Base-by-base conservation (phyloP, 2,329 filamentous ascomycete genomes). In the Pseudogymnoascus sp. region DNA sequence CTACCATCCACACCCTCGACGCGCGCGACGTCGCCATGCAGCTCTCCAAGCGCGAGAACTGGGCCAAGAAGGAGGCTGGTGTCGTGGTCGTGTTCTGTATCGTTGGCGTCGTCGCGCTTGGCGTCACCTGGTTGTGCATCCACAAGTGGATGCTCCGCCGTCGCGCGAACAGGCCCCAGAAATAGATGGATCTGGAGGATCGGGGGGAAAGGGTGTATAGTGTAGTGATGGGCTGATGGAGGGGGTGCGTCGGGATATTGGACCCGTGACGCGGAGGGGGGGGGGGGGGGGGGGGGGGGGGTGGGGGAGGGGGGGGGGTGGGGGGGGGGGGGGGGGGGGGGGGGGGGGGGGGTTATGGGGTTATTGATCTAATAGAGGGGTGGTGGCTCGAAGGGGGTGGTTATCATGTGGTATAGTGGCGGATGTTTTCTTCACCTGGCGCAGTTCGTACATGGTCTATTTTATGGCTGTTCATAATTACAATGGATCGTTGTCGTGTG, bases 81-180 rank as follows among this genome's bases (percentile, higher is more conserved):
- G 83, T 86, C 66, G 78, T 87, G 61, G 76, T 86, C 67, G 85
- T 87, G 64, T 85, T 87, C 74, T 79, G 76, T 73, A 83, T 87
- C 68, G 77, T 86, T 73, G 82, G 82, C 70, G 69, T 84, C 65
- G 81, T 87, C 67, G 78, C 66, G 40, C 63, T 80, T 65, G 79
- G 83, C 26, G 71, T 87, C 60, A 66, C 80, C 63, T 69, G 71
- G 60, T 76, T 87, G 42, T 80, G 81, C 71, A 69, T 82, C 66
- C 77, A 78, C 67, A 78, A 80, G 66, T 76, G 73, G 70, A 72
- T 80, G 64, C 70, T 72, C 8, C 68, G 71, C 40, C 69, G 68
- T 47, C 64, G 63, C 40, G 64, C 64, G n/a, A 54, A 54, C 47
- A 54, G 47, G 47, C 14, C n/a, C 26, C n/a, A 54, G 47, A 54